phyloP scores from a whole-genome alignment of 208 protist species.

The Wallacemonas rigidus region DNA sequence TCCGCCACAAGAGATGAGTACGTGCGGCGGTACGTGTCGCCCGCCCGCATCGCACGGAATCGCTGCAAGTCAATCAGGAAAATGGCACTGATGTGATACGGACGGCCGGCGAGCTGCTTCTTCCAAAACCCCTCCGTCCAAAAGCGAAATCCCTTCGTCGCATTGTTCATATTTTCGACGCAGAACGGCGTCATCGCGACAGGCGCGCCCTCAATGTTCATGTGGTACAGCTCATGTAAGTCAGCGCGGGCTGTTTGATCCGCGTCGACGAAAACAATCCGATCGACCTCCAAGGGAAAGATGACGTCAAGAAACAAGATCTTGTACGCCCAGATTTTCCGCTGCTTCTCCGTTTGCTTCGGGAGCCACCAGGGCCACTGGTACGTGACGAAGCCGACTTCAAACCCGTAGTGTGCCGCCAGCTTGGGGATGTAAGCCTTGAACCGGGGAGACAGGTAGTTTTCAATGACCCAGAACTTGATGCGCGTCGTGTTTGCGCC shows the following conservation, averaged over 20 bases:
- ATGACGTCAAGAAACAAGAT: slow-evolving; percentile 99
- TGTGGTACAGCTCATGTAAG: slow-evolving; percentile 95
- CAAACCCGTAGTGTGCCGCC: slow-evolving; percentile 92
- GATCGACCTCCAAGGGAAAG: slow-evolving; percentile 96
- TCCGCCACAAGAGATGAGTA: slow-evolving; percentile 92
- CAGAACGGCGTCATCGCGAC: slow-evolving; percentile 99
- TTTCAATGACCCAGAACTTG: slow-evolving; percentile 99
- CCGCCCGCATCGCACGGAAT: slow-evolving; percentile 87
- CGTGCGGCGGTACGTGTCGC: slow-evolving; percentile 90
- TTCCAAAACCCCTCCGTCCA: slow-evolving; percentile 95
- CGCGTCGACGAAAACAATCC: slow-evolving; percentile 98
- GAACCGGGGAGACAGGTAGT: slow-evolving; percentile 98
- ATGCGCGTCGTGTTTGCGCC: slow-evolving; percentile 85
- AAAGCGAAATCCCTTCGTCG: slow-evolving; percentile 93
- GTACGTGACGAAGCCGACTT: slow-evolving; percentile 96
- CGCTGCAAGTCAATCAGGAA: slow-evolving; percentile 96
- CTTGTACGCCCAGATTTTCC: slow-evolving; percentile 99
- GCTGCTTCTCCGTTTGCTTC: slow-evolving; percentile 97
- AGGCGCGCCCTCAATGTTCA: slow-evolving; percentile 94
- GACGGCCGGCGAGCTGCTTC: slow-evolving; percentile 89
- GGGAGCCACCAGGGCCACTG: slow-evolving; percentile 98
- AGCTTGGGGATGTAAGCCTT: slow-evolving; percentile 92
- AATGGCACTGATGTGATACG: slow-evolving; percentile 98
- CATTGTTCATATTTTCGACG: slow-evolving; percentile 72
- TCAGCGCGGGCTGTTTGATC: slow-evolving; percentile 95